A percentile compares a stretch with the other conserved stretches of the same genome.
Evolutionary conservation across 225 moss, liverwort and hornwort genomes (phyloP).

Genomic region (Physcomitrellopsis africana): DNA sequence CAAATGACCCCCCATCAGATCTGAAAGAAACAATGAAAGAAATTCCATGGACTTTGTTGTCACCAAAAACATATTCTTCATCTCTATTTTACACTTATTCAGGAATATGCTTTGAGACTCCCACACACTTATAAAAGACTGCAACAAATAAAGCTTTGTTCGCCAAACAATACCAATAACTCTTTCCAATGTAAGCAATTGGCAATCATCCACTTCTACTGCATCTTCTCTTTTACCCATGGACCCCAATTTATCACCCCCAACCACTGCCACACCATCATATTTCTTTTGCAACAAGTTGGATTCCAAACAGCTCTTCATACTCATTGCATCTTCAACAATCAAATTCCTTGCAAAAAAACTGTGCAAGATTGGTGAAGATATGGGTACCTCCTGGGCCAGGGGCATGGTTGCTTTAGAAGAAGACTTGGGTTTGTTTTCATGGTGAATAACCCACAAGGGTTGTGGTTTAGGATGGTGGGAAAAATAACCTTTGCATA

Average conservation of each 20-base stretch:
- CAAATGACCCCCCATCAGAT: conserved; percentile 59
- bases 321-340: neutral
- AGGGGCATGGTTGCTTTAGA: neutral
- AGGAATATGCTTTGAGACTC: conserved; percentile 40
- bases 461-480: too few species aligned
- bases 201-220: fast-evolving
- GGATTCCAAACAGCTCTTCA: neutral
- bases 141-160: conserved; percentile 38
- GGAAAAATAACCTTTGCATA: neutral
- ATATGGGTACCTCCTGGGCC: neutral
- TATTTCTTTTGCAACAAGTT: neutral
- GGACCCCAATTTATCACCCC: too few species aligned
- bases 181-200: neutral
- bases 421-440: too few species aligned
- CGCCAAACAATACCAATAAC: conserved; percentile 31
- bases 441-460: too few species aligned
- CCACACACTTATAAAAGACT: conserved; percentile 38
- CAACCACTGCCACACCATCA: too few species aligned
- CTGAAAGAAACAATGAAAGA: conserved; percentile 58
- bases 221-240: neutral
- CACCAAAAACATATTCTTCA: conserved; percentile 37
- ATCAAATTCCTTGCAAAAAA: neutral
- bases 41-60: conserved; percentile 28
- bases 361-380: neutral
- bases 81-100: conserved; percentile 9